These are phyloP conservation scores for Suaeda aralocaspica DNA, from an alignment of 148 eudicot genomes.

Conservation along the genomic window DNA sequence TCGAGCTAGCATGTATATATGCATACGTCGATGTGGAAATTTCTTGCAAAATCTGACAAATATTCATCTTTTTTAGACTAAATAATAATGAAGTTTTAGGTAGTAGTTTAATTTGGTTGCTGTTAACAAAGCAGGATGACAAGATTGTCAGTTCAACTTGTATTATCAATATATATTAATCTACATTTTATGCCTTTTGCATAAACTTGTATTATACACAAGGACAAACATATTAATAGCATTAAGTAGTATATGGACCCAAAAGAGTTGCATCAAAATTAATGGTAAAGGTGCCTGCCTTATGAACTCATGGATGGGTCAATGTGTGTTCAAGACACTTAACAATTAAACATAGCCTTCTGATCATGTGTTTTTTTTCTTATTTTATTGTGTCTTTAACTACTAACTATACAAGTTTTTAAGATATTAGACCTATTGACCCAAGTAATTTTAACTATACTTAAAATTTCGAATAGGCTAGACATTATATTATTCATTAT, in stretches of 20 bases:
- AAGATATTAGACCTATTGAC: no score
- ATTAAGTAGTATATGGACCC: conserved; percentile 10
- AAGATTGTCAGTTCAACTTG: not conserved
- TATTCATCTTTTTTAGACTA: no score
- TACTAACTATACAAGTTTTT: no score
- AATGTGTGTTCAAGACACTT: conserved; percentile 8
- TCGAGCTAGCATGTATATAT: no score
- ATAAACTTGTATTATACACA: not conserved
- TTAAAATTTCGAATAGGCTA: no score
- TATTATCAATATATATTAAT: not conserved
- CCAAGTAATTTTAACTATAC: no score
- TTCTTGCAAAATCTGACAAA: no score
- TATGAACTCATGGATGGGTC: conserved; percentile 6
- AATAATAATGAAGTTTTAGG: no score
- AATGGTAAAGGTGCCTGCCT: not conserved
- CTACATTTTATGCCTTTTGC: conserved; percentile 3
- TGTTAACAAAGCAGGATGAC: not conserved
- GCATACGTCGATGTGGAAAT: no score
- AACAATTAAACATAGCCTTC: no score
- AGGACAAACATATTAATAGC: conserved; percentile 7
- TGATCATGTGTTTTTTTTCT: not conserved
- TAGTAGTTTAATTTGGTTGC: no score
- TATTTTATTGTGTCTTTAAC: conserved; percentile 2
- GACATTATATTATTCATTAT: no score
- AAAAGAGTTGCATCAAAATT: not conserved